Conservation (phyloP, 2,329 filamentous ascomycete genomes). For the Cryoendolithus antarcticus region DNA sequence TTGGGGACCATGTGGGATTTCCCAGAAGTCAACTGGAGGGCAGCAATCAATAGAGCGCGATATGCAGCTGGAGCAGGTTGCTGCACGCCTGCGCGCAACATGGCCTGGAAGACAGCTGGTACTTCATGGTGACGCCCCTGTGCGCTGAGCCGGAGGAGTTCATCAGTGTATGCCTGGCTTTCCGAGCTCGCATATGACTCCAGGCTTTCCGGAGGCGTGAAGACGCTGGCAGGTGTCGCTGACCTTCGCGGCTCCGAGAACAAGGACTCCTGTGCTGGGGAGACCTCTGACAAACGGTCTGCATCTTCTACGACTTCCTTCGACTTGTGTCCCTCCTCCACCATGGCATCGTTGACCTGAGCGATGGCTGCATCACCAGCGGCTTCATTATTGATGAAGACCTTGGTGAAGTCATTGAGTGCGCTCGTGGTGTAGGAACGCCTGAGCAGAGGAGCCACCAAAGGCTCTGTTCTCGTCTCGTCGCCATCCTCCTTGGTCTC, state of each 20-base stretch:
- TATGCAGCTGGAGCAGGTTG: constrained; percentile 77
- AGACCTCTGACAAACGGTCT: constrained; percentile 8
- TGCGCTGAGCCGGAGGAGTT: constrained; percentile 62
- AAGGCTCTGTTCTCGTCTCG: constrained; percentile 11
- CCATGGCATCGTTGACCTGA: constrained; percentile 73
- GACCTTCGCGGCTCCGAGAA: constrained; percentile 11
- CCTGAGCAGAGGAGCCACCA: constrained; percentile 23
- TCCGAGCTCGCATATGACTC: constrained; percentile 49
- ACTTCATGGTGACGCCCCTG: constrained; percentile 72
- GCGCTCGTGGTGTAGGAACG: constrained; percentile 42
- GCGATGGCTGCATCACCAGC: constrained; percentile 50
- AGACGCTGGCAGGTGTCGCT: constrained; percentile 15
- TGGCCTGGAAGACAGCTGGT: constrained; percentile 77
- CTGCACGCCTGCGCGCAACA: constrained; percentile 69
- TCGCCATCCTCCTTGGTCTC: constrained; percentile 26
- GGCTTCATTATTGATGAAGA: constrained; percentile 34
- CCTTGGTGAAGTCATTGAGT: constrained; percentile 48
- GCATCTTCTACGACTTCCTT: constrained; percentile 36
- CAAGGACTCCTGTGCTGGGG: constrained; percentile 7
- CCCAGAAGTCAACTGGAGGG: constrained; percentile 67
- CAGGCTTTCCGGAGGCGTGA: constrained; percentile 15
- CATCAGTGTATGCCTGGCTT: constrained; percentile 59
- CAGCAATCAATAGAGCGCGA: constrained; percentile 76
- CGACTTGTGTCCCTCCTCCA: constrained; percentile 58
- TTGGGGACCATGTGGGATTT: constrained; percentile 79